Base-by-base conservation (phyloP, 2,329 filamentous ascomycete species). In the Cryphonectria naterciae region DNA sequence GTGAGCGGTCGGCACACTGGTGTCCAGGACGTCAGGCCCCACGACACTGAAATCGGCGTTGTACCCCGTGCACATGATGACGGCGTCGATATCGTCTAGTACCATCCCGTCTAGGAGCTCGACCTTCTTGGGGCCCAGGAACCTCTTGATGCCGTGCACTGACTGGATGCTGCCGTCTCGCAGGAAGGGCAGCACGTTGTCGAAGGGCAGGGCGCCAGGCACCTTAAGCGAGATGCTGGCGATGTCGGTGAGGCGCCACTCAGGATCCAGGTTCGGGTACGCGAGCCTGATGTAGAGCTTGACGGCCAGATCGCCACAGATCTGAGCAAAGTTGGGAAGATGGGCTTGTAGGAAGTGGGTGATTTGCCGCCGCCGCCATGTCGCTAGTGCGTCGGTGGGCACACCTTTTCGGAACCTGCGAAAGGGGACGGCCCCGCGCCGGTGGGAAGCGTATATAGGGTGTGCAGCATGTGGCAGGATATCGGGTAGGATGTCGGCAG, bases 161-260 rank as follows among this genome's bases (percentile, higher is more conserved):
- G 69, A 71, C 64, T 65, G n/a, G 52, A 69, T 56, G 19, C 7
- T 56, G 35, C 71, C 69, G 54, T 68, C 66, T 43, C 76, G 74
- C 41, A 80, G 77, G 4, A 82, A 80, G 6, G 74, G 75, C 32
- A 84, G 78, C 1, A 79, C 75, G 10, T 75, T 73, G 8, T 77
- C 43, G 1, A 78, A 75, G 2, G 80, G 74, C 10, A 84, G n/a
- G 32, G 70, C 67, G 4, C 66, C 56, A 2, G 68, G 61, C 11
- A 73, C 60, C 54, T 67, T 64, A n/a, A 74, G 64, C 11, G 72
- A 65, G 63, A 72, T 43, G 52, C 68, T 70, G 7, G 73, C 71
- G 17, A 72, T 66, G 25, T 72, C 71, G 1, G 63, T 73, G 1
- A 81, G 65, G 17, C 75, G 73, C 78, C 78, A 81, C 41, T 78